Base-by-base conservation (phyloP, 2,329 filamentous ascomycete species). In the Tolypocladium cylindrosporum region DNA sequence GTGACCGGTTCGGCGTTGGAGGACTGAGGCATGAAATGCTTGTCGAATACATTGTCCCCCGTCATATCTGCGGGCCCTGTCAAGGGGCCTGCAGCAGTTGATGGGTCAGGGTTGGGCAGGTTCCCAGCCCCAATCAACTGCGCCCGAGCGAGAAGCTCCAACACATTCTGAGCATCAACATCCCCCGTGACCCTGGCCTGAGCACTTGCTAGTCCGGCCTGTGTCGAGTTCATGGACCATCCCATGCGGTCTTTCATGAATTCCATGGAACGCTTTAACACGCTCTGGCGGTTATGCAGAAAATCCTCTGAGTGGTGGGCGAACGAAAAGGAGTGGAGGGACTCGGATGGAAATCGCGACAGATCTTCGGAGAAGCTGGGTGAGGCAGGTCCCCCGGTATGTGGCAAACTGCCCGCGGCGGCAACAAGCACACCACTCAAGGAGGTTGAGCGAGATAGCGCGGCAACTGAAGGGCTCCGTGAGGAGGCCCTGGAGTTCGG, bases 301-400 rank as follows among this genome's bases (percentile, higher is more conserved):
- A 91, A 86, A 61, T 97, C 93, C 68, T 96, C 92, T 3, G 92
- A 93, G 73, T 96, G 92, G 65, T 96, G 90, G 45, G 94, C 91
- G 72, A 99, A 99, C 14, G 93, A 97, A 75, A 99, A 99, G 1
- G 94, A 99, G 73, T 99, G 94, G 53, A 99, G 78, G 7, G 94
- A 99, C 71, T 99, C 94, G 65, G 90, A 91, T 1, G 94, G 93
- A 70, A 99, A 99, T 55, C 92, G 87, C 52, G 87, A 87, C 52
- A 99, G 82, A 69, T 99, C 94, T 76, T 97, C 94, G 67, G 85
- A 83, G 68, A 91, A 91, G 61, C 83, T 83, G 31, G 91, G 90
- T 27, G 91, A 91, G 24, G 80, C 77, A 31, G 87, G 86, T 7
- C 80, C 86, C n/a, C 85, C 78, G 10, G 81, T 76, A 34, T 85